Conservation (phyloP, 2,329 filamentous ascomycete genomes). For the Anisogramma anomala region DNA sequence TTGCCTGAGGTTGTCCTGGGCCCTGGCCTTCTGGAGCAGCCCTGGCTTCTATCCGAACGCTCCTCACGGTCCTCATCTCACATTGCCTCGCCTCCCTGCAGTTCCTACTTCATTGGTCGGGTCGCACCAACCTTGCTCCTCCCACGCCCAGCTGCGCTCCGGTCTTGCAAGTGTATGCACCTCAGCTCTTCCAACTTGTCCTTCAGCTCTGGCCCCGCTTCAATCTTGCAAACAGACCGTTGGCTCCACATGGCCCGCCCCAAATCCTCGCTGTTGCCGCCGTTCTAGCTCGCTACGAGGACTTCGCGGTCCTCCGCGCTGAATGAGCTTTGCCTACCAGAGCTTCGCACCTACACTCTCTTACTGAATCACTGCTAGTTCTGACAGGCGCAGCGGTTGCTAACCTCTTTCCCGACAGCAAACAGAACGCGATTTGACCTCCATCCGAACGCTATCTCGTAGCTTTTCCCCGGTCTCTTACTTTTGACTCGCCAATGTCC, state of each 20-base stretch:
- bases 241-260: background rate
- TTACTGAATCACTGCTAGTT: background rate
- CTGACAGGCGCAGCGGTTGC: background rate
- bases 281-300: slow-evolving; percentile 1
- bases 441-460: background rate
- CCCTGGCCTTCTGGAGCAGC: background rate
- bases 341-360: background rate
- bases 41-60: no score
- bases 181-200: background rate
- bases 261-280: background rate
- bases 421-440: slow-evolving; percentile 8
- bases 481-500: slow-evolving; percentile 10
- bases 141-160: background rate
- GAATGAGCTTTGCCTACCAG: background rate
- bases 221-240: background rate
- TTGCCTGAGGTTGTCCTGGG: background rate
- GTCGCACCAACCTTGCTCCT: background rate
- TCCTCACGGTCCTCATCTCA: background rate
- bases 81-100: background rate
- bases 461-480: slow-evolving; percentile 1
- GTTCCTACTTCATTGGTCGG: background rate
- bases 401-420: slow-evolving; percentile 2
- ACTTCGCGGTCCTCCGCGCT: background rate
- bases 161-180: background rate
- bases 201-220: background rate